phyloP scores from a whole-genome alignment of 768 basidiomycete species.

The Lactarius sp. region DNA sequence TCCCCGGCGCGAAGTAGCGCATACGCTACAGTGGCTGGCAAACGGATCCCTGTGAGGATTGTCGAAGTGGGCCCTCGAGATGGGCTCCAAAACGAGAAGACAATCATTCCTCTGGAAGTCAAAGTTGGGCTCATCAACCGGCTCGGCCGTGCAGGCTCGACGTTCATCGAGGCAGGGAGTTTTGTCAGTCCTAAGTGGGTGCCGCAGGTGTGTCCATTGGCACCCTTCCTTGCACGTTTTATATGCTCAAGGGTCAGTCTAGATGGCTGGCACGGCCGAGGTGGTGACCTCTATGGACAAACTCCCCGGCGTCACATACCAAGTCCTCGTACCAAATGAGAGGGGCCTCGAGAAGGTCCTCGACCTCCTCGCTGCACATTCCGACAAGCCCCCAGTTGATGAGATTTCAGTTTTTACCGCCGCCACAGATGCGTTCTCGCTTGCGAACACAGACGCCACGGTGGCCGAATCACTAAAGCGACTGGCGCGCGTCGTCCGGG shows the following conservation, averaged over 20 bases:
- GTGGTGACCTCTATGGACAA: constrained; percentile 58
- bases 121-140: constrained; percentile 79
- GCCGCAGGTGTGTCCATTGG: constrained; percentile 57
- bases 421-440: constrained; percentile 80
- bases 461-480: constrained; percentile 64
- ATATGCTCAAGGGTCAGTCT: not conserved
- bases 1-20: too few relatives aligned
- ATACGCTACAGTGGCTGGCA: constrained; percentile 15
- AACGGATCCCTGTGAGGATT: constrained; percentile 46
- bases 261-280: constrained; percentile 87
- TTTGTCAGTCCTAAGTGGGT: constrained; percentile 94
- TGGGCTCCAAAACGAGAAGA: constrained; percentile 86
- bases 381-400: constrained; percentile 52
- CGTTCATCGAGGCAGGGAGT: constrained; percentile 77
- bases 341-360: constrained; percentile 70
- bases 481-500: constrained; percentile 54
- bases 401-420: constrained; percentile 90
- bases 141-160: constrained; percentile 61
- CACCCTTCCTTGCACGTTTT: not conserved
- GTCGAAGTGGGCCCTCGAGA: constrained; percentile 91
- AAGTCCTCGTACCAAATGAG: constrained; percentile 78
- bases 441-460: constrained; percentile 79
- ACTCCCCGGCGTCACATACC: constrained; percentile 54
- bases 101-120: constrained; percentile 60
- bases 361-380: constrained; percentile 41